Conservation (phyloP, 371 early-diverging fungal species). For the Batrachochytrium dendrobatidis region DNA sequence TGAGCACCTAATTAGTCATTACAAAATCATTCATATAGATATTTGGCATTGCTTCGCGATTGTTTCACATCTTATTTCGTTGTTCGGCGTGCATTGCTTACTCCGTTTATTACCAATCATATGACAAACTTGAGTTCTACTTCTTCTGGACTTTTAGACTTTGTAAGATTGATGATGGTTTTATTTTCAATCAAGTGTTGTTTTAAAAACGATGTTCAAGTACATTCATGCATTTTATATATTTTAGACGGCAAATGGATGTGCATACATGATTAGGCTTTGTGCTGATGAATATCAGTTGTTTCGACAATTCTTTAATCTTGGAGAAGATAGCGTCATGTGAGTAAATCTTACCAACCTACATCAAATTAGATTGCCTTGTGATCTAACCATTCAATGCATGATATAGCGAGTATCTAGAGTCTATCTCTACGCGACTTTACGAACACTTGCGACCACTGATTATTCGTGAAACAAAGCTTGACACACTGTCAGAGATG, state of each 20-base stretch:
- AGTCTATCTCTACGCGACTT: slow-evolving; percentile 46
- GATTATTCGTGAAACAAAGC: slow-evolving; percentile 73
- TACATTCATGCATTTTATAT: background rate
- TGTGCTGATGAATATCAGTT: slow-evolving; percentile 74
- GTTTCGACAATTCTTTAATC: slow-evolving; percentile 66
- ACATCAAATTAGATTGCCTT: slow-evolving; percentile 13
- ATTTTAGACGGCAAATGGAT: slow-evolving; percentile 70
- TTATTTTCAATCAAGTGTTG: background rate
- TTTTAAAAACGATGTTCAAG: background rate
- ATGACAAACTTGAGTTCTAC: slow-evolving; percentile 52
- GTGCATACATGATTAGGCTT: slow-evolving; percentile 67
- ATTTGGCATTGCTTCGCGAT: slow-evolving; percentile 63
- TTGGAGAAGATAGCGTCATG: slow-evolving; percentile 55
- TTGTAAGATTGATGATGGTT: slow-evolving; percentile 62
- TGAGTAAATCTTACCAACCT: slow-evolving; percentile 20
- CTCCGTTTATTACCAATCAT: slow-evolving; percentile 54
- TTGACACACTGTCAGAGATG: slow-evolving; percentile 70
- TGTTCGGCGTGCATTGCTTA: slow-evolving; percentile 59
- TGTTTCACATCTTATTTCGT: slow-evolving; percentile 64
- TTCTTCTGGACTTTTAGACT: slow-evolving; percentile 22
- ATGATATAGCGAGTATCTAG: slow-evolving; percentile 55
- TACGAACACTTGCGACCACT: slow-evolving; percentile 80
- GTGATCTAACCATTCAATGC: background rate
- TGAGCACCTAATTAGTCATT: no score
- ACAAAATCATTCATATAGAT: slow-evolving; percentile 29